Evolutionary conservation across 2,329 filamentous ascomycete species (phyloP), one percentile per base, ranked within the genome.

Genomic region (Ophiocordyceps camponoti-saundersi): DNA sequence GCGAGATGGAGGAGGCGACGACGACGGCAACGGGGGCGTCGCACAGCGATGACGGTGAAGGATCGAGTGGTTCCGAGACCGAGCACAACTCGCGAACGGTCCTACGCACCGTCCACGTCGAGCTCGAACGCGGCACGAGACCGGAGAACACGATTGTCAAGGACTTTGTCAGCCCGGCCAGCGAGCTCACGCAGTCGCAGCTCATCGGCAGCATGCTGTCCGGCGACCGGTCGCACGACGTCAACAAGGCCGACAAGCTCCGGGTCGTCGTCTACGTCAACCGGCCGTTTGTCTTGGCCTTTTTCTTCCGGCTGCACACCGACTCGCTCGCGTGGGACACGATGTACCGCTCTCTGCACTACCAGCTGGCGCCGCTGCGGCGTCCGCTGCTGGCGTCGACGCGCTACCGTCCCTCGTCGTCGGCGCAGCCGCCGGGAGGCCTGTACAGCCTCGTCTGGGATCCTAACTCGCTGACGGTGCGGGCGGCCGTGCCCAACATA

Each of bases 261-360:
- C 75, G 80, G 1, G 80, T 85, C 1, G 73, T 88, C 7, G 73
- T 88, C 45, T 89, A 88, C 57, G 74, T 81, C 43, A 78, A 80
- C 59, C 75, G 73, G 22, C 85, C 85, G 0, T 90, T 90, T 61
- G 74, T 90, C 44, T 89, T 85, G 59, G 75, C 80, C 1, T 81
- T 92, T 50, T 66, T 92, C 4, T 90, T 90, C 60, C 56, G 59
- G 12, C 57, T 65, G 15, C 69, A 70, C 44, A 80, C 81, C 7
- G 69, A 75, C 47, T 74, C 77, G 1, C 61, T 80, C 2, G 70
- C 71, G 4, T 72, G 67, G 59, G 66, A 73, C n/a, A 55, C 64
- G 0, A 61, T 80, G 8, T 82, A 82, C 57, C 70, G 69, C 43
- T 74, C 73, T 1, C 62, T 82, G 21, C 77, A 81, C 53, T 62